These are phyloP conservation scores for Globisporangium alternatum DNA, from an alignment of 352 stramenopile genomes.

Conservation along the genomic window DNA sequence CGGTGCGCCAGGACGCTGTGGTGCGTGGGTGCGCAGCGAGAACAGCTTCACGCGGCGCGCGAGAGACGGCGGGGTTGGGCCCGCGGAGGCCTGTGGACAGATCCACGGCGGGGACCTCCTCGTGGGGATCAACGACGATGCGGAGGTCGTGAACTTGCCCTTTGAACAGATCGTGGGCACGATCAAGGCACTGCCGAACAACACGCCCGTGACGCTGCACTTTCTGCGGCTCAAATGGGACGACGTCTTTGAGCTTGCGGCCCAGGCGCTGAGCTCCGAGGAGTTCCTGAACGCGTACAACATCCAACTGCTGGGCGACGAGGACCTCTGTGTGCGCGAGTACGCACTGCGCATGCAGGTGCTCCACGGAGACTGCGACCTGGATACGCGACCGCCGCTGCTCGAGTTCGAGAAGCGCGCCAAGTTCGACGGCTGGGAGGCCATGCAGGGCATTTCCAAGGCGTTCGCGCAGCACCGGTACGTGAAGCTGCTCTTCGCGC, in stretches of 20 bases:
- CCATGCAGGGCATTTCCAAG: conserved; percentile 45
- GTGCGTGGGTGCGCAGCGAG: conserved; percentile 80
- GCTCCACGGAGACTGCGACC: conserved; percentile 64
- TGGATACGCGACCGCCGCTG: conserved; percentile 46
- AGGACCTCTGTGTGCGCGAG: conserved; percentile 72
- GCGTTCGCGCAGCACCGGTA: conserved; percentile 64
- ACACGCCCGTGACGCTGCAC: conserved; percentile 38
- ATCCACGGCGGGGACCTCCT: conserved; percentile 73
- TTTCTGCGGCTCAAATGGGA: conserved; percentile 69
- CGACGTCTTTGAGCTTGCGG: conserved; percentile 46
- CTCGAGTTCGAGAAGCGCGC: conserved; percentile 67
- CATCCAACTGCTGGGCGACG: conserved; percentile 47
- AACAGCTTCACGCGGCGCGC: conserved; percentile 59
- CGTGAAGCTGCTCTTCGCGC: conserved; percentile 70
- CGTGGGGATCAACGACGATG: conserved; percentile 57
- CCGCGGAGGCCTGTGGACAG: conserved; percentile 50
- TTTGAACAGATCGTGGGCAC: conserved; percentile 70
- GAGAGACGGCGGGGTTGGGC: conserved; percentile 44
- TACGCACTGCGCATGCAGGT: conserved; percentile 80
- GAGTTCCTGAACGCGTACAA: conserved; percentile 49
- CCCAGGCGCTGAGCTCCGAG: conserved; percentile 38
- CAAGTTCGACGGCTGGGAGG: conserved; percentile 77
- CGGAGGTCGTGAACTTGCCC: conserved; percentile 46
- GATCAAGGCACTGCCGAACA: conserved; percentile 57
- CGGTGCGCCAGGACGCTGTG: conserved; percentile 60